Conservation (phyloP, 352 stramenopile species). For the Pythium aristosporum region DNA sequence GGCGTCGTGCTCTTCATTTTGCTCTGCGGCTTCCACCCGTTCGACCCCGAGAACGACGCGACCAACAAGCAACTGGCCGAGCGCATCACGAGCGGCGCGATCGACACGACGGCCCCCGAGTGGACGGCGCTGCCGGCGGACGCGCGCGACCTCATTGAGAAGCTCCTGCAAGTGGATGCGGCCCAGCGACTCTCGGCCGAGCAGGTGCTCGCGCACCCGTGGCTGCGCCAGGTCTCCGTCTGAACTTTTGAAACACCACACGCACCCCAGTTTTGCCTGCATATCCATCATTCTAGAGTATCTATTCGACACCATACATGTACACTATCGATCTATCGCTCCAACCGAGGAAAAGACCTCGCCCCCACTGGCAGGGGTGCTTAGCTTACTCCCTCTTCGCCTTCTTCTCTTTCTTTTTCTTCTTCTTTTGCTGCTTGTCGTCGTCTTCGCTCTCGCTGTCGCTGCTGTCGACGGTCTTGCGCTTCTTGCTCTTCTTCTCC, state of each 20-base stretch:
- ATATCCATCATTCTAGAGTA: slow-evolving; percentile 1
- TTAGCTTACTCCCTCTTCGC: background rate
- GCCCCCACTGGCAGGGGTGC: background rate
- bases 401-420: slow-evolving; percentile 11
- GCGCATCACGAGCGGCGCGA: slow-evolving; percentile 27
- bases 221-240: slow-evolving; percentile 17
- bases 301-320: slow-evolving; percentile 5
- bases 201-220: slow-evolving; percentile 30
- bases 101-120: slow-evolving; percentile 21
- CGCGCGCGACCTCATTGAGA: slow-evolving; percentile 29
- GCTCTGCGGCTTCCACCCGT: slow-evolving; percentile 36
- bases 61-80: slow-evolving; percentile 22
- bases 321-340: slow-evolving; percentile 19
- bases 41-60: slow-evolving; percentile 30
- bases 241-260: background rate
- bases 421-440: slow-evolving; percentile 13
- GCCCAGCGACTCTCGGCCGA: slow-evolving; percentile 22
- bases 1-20: slow-evolving; percentile 38
- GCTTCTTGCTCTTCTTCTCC: slow-evolving; percentile 20
- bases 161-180: slow-evolving; percentile 32
- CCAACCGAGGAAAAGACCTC: too few relatives aligned
- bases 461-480: background rate
- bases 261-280: background rate
- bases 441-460: slow-evolving; percentile 9
- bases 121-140: slow-evolving; percentile 30